These are phyloP conservation scores for Aegilops longissima DNA, from an alignment of 176 grass and related monocot genomes.

Conservation along the genomic window DNA sequence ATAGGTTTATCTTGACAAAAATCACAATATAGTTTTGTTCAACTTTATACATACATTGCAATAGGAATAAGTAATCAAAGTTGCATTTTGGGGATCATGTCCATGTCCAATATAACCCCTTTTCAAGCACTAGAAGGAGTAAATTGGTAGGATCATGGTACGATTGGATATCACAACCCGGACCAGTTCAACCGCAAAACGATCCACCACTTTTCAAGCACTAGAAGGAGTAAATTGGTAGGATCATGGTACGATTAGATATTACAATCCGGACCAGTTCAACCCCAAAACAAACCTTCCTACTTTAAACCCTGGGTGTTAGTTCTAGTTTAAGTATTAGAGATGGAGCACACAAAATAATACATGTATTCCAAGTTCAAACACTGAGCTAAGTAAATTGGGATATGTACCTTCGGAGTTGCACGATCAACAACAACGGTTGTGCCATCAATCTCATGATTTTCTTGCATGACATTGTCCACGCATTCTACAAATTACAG, in stretches of 20 bases:
- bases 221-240: not conserved
- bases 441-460: conserved; percentile 54
- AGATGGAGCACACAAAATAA: not conserved
- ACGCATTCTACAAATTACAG: conserved; percentile 44
- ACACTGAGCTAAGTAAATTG: not conserved
- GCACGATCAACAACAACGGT: conserved; percentile 61
- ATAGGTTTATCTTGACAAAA: not conserved
- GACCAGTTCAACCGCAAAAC: not conserved
- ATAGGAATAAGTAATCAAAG: not conserved
- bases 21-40: not conserved
- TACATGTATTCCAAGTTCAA: not conserved
- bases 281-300: not conserved
- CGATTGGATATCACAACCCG: not conserved
- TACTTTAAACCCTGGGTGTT: not conserved
- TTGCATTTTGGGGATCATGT: not conserved
- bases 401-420: conserved; percentile 43
- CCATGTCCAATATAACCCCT: not conserved
- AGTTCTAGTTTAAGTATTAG: not conserved
- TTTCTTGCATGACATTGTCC: conserved; percentile 49
- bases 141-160: not conserved
- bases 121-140: not conserved
- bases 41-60: not conserved
- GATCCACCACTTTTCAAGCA: not conserved
- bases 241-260: not conserved
- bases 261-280: not conserved